These are phyloP conservation scores for Wickerhamomyces sp. DNA, from an alignment of 1,139 yeast species.

Conservation along the genomic window DNA sequence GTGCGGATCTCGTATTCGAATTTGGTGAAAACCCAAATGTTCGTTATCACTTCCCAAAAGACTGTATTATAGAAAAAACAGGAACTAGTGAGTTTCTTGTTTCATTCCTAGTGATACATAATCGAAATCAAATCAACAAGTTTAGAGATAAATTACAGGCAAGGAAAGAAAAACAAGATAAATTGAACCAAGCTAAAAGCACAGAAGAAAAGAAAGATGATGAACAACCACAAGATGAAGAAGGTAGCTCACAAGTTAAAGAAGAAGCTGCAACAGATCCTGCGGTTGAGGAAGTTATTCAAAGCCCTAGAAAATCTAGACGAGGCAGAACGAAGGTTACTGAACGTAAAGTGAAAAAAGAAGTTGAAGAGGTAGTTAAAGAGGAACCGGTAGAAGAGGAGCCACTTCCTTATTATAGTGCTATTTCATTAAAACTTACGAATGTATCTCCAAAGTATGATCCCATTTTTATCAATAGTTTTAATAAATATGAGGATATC, in stretches of 20 bases:
- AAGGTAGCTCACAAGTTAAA: slow-evolving; percentile 4
- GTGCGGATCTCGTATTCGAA: slow-evolving; percentile 80
- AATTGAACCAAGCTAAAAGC: slow-evolving; percentile 18
- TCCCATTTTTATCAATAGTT: slow-evolving; percentile 68
- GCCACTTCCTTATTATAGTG: slow-evolving; percentile 48
- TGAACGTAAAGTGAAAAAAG: slow-evolving; percentile 23
- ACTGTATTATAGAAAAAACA: slow-evolving; percentile 66
- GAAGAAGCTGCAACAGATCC: neutral
- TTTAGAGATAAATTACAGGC: slow-evolving; percentile 27
- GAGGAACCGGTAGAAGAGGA: slow-evolving; percentile 15
- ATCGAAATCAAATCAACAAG: slow-evolving; percentile 28
- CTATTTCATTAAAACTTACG: slow-evolving; percentile 60
- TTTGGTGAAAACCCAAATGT: slow-evolving; percentile 75
- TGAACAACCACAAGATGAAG: slow-evolving; percentile 6
- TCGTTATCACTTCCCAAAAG: slow-evolving; percentile 70
- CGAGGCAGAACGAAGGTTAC: slow-evolving; percentile 8
- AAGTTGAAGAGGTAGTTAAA: slow-evolving; percentile 20
- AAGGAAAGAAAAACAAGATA: slow-evolving; percentile 21
- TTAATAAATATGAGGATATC: slow-evolving; percentile 52
- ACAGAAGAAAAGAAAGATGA: slow-evolving; percentile 3
- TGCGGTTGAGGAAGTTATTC: neutral
- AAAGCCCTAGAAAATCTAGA: slow-evolving; percentile 3
- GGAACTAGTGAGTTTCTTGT: slow-evolving; percentile 49
- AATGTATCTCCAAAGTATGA: slow-evolving; percentile 63
- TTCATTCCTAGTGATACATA: slow-evolving; percentile 62